phyloP scores from a whole-genome alignment of 176 grass and related monocot species.

The Rhynchospora pubera region DNA sequence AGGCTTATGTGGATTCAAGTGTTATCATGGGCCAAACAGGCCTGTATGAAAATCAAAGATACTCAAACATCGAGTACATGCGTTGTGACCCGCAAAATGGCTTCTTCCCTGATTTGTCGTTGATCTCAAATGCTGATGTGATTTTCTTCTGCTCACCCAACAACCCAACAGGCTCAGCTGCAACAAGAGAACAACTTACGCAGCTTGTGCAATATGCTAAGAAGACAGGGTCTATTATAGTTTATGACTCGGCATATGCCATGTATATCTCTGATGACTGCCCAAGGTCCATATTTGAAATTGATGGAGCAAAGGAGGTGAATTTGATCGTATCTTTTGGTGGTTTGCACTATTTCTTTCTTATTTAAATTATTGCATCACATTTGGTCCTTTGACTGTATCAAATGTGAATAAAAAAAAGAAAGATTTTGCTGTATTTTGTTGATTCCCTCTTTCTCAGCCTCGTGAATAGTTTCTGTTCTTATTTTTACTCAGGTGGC shows the following conservation, averaged over 20 bases:
- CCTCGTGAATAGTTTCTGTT: background rate
- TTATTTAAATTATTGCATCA: background rate
- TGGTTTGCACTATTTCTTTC: background rate
- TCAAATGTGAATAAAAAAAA: background rate
- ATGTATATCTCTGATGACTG: slow-evolving; percentile 35
- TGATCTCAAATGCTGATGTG: slow-evolving; percentile 54
- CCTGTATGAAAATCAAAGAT: slow-evolving; percentile 78
- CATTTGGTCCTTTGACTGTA: background rate
- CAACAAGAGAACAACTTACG: slow-evolving; percentile 66
- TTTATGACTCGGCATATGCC: slow-evolving; percentile 98
- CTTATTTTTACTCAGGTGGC: slow-evolving; percentile 57
- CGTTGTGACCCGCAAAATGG: slow-evolving; percentile 84
- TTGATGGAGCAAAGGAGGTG: slow-evolving; percentile 93
- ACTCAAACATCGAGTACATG: slow-evolving; percentile 83
- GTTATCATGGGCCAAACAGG: slow-evolving; percentile 82
- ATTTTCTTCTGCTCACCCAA: slow-evolving; percentile 98
- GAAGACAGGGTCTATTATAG: slow-evolving; percentile 78
- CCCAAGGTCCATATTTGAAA: slow-evolving; percentile 84
- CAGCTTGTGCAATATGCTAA: slow-evolving; percentile 79
- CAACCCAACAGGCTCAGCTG: slow-evolving; percentile 80
- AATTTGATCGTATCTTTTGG: background rate
- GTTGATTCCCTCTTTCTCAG: background rate
- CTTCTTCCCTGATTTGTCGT: slow-evolving; percentile 86
- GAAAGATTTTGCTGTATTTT: background rate
- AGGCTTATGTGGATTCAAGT: slow-evolving; percentile 97